Conservation (phyloP, 2,329 filamentous ascomycete genomes). For the Ophiosphaerella korrae region DNA sequence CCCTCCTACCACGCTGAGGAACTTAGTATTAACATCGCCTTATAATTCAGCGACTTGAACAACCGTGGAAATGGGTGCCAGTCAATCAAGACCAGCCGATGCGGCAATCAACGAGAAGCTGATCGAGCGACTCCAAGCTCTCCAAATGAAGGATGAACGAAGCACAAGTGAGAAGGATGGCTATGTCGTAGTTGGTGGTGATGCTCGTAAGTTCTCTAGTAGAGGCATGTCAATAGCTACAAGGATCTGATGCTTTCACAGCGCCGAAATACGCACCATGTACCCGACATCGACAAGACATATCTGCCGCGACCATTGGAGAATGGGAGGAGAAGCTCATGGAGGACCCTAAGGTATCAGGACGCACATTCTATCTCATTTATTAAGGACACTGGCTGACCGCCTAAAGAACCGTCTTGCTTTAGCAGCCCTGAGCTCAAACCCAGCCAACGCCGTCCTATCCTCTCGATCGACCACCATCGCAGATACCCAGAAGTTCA, state of each 20-base stretch:
- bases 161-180: slow-evolving; percentile 56
- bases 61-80: slow-evolving; percentile 36
- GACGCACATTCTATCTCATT: not conserved
- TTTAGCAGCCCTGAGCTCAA: slow-evolving; percentile 71
- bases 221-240: not conserved
- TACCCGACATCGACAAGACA: slow-evolving; percentile 37
- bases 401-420: slow-evolving; percentile 69
- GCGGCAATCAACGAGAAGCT: slow-evolving; percentile 47
- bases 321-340: slow-evolving; percentile 68
- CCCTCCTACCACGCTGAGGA: slow-evolving; percentile 3
- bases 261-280: slow-evolving; percentile 33
- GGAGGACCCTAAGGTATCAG: slow-evolving; percentile 65
- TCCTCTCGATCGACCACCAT: slow-evolving; percentile 67
- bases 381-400: not conserved
- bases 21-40: not conserved
- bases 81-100: slow-evolving; percentile 43
- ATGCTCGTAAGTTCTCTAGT: slow-evolving; percentile 43
- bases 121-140: slow-evolving; percentile 48
- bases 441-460: slow-evolving; percentile 70
- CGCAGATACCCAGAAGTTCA: slow-evolving; percentile 79
- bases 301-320: slow-evolving; percentile 59
- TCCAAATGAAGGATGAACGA: slow-evolving; percentile 53
- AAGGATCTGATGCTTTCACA: slow-evolving; percentile 12
- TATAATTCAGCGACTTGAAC: not conserved
- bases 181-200: slow-evolving; percentile 58